Conservation (phyloP, 768 basidiomycete genomes). For the Xanthoconium purpureum region DNA sequence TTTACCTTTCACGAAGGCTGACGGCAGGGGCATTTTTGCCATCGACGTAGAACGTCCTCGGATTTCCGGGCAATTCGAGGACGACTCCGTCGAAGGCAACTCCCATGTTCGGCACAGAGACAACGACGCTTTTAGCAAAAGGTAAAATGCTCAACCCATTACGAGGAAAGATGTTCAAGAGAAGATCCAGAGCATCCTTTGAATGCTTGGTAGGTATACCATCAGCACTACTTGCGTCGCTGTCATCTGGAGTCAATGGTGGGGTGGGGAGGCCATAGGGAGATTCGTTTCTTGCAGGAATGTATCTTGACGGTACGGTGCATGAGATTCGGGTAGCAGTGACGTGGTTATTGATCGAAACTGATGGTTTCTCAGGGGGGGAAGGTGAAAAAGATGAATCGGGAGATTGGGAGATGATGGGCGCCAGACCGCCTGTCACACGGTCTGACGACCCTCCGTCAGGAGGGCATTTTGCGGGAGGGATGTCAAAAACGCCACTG, state of each 20-base stretch:
- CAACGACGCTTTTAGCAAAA: conserved; percentile 71
- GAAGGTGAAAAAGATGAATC: conserved; percentile 33
- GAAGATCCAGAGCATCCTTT: conserved; percentile 71
- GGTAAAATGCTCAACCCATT: conserved; percentile 65
- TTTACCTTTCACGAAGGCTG: conserved; percentile 78
- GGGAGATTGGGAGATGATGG: conserved; percentile 47
- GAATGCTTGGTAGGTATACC: conserved; percentile 44
- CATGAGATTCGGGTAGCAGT: conserved; percentile 24
- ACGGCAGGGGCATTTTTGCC: conserved; percentile 79
- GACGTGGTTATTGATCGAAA: conserved; percentile 17
- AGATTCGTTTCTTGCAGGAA: conserved; percentile 41
- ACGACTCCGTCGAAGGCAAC: conserved; percentile 75
- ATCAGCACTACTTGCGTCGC: conserved; percentile 41
- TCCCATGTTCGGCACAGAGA: conserved; percentile 66
- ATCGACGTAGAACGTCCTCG: conserved; percentile 81
- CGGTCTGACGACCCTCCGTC: conserved; percentile 92
- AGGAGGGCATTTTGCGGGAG: conserved; percentile 90
- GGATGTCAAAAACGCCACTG: conserved; percentile 96
- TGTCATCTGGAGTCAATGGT: conserved; percentile 75
- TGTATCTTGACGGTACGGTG: conserved; percentile 39
- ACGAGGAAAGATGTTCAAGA: conserved; percentile 75
- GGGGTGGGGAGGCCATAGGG: conserved; percentile 57
- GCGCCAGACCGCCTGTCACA: conserved; percentile 92
- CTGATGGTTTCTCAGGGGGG: conserved; percentile 20
- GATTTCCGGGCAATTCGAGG: conserved; percentile 63